Evolutionary conservation across 495 filamentous ascomycete species (phyloP), one percentile per base, ranked within the genome.

Genomic region (Choiromyces venosus): DNA sequence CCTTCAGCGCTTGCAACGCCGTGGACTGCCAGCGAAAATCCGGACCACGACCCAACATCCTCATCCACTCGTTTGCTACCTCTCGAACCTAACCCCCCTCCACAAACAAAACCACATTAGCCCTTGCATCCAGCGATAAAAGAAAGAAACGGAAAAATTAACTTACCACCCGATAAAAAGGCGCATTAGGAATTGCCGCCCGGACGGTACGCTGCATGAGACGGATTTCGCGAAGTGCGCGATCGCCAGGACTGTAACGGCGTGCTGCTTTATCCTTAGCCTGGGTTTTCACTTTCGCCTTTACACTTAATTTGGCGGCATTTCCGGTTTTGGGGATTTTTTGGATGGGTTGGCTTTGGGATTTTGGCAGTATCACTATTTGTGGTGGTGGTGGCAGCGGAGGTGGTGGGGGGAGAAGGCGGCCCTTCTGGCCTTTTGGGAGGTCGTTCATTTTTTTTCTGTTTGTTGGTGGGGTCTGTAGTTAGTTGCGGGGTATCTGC

Each of bases 21-120:
- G 93, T 90, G 36, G 91, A 93, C 81, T 97, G 93, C 93, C 93
- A 97, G 16, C 93, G 88, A 76, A 93, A 85, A 9, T 83, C 84
- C 66, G 90, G 87, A 65, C 86, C 85, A 65, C 79, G 84, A 0
- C 80, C 78, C 1, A 83, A 84, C 6, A 83, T 74, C 18, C 29
- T 40, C 18, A 81, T 56, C 87, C 79, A 64, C 0, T 44, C 37
- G 42, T 91, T 78, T 5, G 91, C 90, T 69, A 97, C 91, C 84
- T 97, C 94, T 74, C 93, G 89, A 68, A 92, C 89, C 91, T 93
- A 73, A 33, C 2, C 4, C 0, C 19, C 7, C 44, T 36, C 46
- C 40, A 69, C 52, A 10, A 38, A 19, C 67, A 69, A 40, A n/a
- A n/a, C 21, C 10, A 2, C 25, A 33, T 37, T n/a, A 66, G 37